Evolutionary conservation across 2,329 filamentous ascomycete species (phyloP).

Genomic region (Diaporthe sp.): DNA sequence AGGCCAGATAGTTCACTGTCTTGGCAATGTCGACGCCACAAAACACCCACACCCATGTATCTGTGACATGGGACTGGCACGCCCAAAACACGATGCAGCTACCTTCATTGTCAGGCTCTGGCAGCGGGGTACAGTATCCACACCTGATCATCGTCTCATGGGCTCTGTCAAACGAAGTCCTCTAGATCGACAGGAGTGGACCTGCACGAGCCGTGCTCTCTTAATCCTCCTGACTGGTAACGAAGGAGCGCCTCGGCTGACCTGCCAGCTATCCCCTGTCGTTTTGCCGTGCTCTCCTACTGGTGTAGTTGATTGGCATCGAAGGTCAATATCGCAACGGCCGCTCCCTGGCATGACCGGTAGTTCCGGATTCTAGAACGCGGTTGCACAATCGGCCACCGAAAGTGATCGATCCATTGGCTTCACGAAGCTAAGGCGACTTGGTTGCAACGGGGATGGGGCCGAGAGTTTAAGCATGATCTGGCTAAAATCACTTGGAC

Average conservation of each 20-base stretch:
- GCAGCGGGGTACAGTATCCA: slow-evolving; percentile 3
- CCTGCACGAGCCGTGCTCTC: neutral
- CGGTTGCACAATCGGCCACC: slow-evolving; percentile 24
- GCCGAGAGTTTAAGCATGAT: slow-evolving; percentile 30
- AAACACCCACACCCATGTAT: neutral
- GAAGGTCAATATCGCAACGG: neutral
- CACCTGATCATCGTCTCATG: neutral
- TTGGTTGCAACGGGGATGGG: slow-evolving; percentile 18
- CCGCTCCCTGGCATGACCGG: neutral
- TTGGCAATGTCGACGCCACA: slow-evolving; percentile 26
- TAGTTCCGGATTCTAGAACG: neutral
- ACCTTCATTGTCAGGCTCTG: neutral
- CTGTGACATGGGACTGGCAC: slow-evolving; percentile 4
- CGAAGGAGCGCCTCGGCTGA: neutral
- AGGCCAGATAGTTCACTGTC: neutral
- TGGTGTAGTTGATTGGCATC: neutral
- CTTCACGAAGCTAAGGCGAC: slow-evolving; percentile 19
- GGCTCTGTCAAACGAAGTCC: neutral
- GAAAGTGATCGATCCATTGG: slow-evolving; percentile 31
- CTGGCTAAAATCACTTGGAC: slow-evolving; percentile 23
- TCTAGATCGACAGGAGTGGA: neutral
- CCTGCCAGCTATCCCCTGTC: neutral
- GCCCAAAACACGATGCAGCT: slow-evolving; percentile 5
- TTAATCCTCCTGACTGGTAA: neutral
- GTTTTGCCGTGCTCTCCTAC: neutral